A percentile compares a stretch with the other conserved stretches of the same genome.
phyloP scores from a whole-genome alignment of 2,329 filamentous ascomycete species.

The Laburnicola sp. region DNA sequence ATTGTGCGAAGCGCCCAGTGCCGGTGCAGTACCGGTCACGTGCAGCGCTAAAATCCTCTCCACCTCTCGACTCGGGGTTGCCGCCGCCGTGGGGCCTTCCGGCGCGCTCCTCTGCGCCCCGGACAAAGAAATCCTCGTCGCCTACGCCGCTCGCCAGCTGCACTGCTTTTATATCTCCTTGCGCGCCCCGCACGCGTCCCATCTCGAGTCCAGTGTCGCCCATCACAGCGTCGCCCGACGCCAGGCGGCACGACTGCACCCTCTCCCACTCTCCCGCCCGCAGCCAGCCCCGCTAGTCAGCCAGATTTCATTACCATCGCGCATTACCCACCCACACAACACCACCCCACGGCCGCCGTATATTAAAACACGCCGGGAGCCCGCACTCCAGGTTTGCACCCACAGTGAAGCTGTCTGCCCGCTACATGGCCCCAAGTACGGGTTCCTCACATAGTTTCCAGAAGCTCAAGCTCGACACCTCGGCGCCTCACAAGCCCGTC shows the following conservation, averaged over 20 bases:
- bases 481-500: slow-evolving; percentile 37
- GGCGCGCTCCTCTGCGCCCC: too few species aligned
- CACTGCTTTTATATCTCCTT: neutral
- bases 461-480: slow-evolving; percentile 48
- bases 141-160: neutral
- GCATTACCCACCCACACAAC: slow-evolving; percentile 32
- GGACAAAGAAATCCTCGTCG: neutral
- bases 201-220: neutral
- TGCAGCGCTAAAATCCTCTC: too few species aligned
- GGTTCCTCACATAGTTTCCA: slow-evolving; percentile 47
- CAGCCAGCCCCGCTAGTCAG: slow-evolving; percentile 19
- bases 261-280: slow-evolving; percentile 15
- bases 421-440: slow-evolving; percentile 45
- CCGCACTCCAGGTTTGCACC: slow-evolving; percentile 36
- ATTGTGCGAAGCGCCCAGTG: too few species aligned
- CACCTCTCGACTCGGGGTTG: too few species aligned
- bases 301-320: slow-evolving; percentile 29
- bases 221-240: slow-evolving; percentile 6
- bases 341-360: slow-evolving; percentile 32
- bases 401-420: slow-evolving; percentile 35
- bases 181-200: neutral
- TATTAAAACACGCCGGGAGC: slow-evolving; percentile 35
- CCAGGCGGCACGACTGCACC: slow-evolving; percentile 14
- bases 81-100: too few species aligned
- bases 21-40: too few species aligned